Base-by-base conservation (phyloP, 768 basidiomycete species). In the Mycena latifolia region DNA sequence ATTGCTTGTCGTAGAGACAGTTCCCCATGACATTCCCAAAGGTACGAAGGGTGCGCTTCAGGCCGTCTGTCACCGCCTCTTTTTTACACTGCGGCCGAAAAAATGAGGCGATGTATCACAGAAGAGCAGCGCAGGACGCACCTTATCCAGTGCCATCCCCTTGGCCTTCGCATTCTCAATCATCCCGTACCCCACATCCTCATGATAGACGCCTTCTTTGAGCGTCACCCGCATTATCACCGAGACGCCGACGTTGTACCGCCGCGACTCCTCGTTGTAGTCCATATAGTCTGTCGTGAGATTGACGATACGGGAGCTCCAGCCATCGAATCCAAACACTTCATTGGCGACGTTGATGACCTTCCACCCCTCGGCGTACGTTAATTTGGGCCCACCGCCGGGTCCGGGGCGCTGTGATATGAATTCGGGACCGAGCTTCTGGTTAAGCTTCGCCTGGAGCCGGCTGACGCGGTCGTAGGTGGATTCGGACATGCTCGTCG, bases 331-430 rank as follows among this genome's bases (percentile, higher is more conserved):
- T 1, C 97, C 97, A 78, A 99, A 99, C 46, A 99, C 93, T 69
- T 99, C 97, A 76, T 99, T 99, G 2, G 97, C 98, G 25, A 99
- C 85, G 74, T 96, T 97, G 77, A 99, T 98, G 39, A 96, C 91
- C 80, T 95, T 96, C 97, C 97, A 99, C 0, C 97, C 98, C 75
- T 99, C 97, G 1, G 92, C 92, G 74, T 99, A 98, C 18, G 92
- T 96, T 50, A 99, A 81, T 77, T 96, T 98, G 18, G 87, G 86
- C 5, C 93, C 94, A 45, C 92, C 92, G 20, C 91, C 92, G 2
- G 94, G 95, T 5, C 97, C 96, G 9, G 93, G 91, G 18, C 98
- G 85, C 69, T 92, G 90, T 3, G 93, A 95, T 60, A 99, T 87
- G 73, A 88, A 98, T 79, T 99, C 98, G 1, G 98, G 98, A 3